These are phyloP conservation scores for Lyophyllum shimeji DNA, from an alignment of 768 basidiomycete genomes.

Conservation along the genomic window DNA sequence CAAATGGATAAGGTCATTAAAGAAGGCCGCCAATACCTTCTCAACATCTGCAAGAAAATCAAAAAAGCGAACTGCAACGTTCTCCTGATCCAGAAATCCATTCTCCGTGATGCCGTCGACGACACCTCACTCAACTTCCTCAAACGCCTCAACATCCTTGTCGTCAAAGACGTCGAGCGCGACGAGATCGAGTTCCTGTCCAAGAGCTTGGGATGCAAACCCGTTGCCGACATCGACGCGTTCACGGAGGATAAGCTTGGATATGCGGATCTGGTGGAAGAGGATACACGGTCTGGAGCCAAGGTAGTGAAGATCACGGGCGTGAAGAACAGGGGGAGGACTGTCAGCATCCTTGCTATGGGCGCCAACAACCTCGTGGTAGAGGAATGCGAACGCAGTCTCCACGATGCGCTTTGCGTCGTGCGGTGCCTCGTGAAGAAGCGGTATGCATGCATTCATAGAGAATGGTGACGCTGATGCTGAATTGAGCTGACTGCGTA, in stretches of 20 bases:
- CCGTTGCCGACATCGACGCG: constrained; percentile 94
- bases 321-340: constrained; percentile 91
- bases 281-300: constrained; percentile 74
- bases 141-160: constrained; percentile 93
- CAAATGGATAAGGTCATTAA: constrained; percentile 99
- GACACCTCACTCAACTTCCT: constrained; percentile 97
- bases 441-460: constrained; percentile 54
- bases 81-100: constrained; percentile 98
- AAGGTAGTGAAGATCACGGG: constrained; percentile 96
- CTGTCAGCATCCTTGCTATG: constrained; percentile 93
- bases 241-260: constrained; percentile 99
- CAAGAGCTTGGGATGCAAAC: constrained; percentile 93
- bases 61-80: constrained; percentile 99
- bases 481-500: constrained; percentile 14
- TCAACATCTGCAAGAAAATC: constrained; percentile 98
- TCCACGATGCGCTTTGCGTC: constrained; percentile 99
- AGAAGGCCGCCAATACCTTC: constrained; percentile 95
- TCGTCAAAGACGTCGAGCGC: constrained; percentile 95
- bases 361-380: constrained; percentile 91
- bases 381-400: constrained; percentile 94
- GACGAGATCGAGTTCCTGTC: constrained; percentile 98
- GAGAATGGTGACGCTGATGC: constrained; percentile 19
- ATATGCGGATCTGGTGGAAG: constrained; percentile 94
- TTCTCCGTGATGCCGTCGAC: constrained; percentile 98
- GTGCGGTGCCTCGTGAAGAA: constrained; percentile 98